A percentile compares a stretch with the other conserved stretches of the same genome.
phyloP scores from a whole-genome alignment of 495 filamentous ascomycete species.

The Hypoxylon cercidicola region DNA sequence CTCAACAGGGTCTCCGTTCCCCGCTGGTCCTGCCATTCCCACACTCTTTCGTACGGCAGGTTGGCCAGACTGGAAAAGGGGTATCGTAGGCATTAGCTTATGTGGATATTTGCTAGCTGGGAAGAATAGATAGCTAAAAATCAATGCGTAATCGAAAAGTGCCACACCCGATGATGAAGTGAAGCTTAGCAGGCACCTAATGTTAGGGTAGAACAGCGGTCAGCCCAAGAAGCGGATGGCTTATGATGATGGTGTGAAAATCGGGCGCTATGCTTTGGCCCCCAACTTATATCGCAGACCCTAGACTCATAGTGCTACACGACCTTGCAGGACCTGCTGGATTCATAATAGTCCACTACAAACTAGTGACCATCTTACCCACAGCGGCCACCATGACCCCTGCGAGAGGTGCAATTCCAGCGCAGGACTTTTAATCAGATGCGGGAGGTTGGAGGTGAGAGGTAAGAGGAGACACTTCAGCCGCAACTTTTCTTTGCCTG shows the following conservation, averaged over 20 bases:
- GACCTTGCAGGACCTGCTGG: no score
- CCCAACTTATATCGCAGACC: slow-evolving; percentile 5
- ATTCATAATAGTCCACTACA: no score
- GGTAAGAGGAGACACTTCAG: background rate
- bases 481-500: background rate
- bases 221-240: background rate
- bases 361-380: no score
- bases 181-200: no score
- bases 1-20: no score
- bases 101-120: no score
- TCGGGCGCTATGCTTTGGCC: slow-evolving; percentile 7
- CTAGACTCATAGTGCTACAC: no score
- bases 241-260: background rate
- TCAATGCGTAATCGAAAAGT: no score
- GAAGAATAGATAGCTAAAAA: no score
- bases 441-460: background rate
- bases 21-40: slow-evolving; percentile 1
- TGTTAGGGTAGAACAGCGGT: background rate
- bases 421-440: slow-evolving; percentile 5
- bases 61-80: background rate
- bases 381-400: background rate
- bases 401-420: background rate
- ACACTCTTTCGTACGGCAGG: background rate
- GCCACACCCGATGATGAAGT: no score
- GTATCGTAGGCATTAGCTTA: no score